Conservation (phyloP, 371 early-diverging fungal genomes). For the Syncephalastrum monosporum region DNA sequence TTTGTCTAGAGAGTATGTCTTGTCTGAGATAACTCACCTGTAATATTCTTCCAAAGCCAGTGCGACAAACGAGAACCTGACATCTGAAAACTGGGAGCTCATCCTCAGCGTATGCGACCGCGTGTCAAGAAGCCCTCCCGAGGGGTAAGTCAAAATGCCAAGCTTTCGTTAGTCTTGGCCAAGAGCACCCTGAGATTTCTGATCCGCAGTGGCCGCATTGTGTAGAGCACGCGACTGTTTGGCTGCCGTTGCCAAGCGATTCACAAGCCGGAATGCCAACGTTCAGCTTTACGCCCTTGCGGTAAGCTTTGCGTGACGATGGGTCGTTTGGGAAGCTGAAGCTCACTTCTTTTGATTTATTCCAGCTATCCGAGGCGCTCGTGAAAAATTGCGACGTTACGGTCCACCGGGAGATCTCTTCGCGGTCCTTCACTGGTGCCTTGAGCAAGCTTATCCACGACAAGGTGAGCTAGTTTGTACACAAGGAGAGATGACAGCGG, state of each 20-base stretch:
- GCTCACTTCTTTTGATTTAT: background rate
- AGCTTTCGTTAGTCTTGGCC: background rate
- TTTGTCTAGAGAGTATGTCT: background rate
- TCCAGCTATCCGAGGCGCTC: slow-evolving; percentile 76
- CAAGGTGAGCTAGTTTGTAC: slow-evolving; percentile 42
- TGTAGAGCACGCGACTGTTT: slow-evolving; percentile 72
- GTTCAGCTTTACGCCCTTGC: slow-evolving; percentile 78
- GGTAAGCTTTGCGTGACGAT: slow-evolving; percentile 35
- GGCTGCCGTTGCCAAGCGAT: slow-evolving; percentile 70
- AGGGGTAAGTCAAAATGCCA: slow-evolving; percentile 29
- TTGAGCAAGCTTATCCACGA: slow-evolving; percentile 76
- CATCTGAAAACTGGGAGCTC: slow-evolving; percentile 92
- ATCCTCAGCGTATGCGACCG: slow-evolving; percentile 89
- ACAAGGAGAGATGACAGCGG: background rate
- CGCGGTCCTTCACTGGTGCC: slow-evolving; percentile 82
- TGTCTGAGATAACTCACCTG: slow-evolving; percentile 3
- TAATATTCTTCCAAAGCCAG: slow-evolving; percentile 43
- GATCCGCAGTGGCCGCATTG: background rate
- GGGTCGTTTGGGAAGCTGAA: background rate
- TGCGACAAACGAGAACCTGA: slow-evolving; percentile 90
- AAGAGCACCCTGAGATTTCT: background rate
- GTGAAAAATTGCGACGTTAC: slow-evolving; percentile 87
- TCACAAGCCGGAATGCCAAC: slow-evolving; percentile 81
- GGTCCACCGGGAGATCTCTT: slow-evolving; percentile 82
- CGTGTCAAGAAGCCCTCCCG: slow-evolving; percentile 56